Percentiles rank a stretch among this genome's conserved stretches.
Evolutionary conservation across 176 grass and related monocot species (phyloP).

Genomic region (Urochloa ruziziensis): DNA sequence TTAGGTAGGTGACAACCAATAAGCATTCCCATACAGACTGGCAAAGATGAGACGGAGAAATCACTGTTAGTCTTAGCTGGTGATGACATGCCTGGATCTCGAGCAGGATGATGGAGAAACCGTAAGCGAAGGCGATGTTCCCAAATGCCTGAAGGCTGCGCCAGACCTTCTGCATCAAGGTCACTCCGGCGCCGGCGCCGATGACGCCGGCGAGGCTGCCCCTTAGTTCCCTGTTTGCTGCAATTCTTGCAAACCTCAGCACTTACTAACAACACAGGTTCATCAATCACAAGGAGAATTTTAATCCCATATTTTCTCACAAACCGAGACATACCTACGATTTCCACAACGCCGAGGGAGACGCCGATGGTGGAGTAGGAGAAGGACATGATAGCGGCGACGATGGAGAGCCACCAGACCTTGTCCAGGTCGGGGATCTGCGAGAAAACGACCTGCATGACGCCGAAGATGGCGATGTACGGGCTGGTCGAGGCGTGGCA

Average conservation of each 20-base stretch:
- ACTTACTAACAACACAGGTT: neutral
- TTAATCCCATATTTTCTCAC: neutral
- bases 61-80: neutral
- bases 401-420: constrained; percentile 28
- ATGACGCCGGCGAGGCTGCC: constrained; percentile 2
- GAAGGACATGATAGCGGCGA: constrained; percentile 28
- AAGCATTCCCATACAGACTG: too few species aligned
- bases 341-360: neutral
- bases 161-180: constrained; percentile 24
- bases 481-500: constrained; percentile 28
- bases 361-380: constrained; percentile 27
- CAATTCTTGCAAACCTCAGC: neutral
- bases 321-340: neutral
- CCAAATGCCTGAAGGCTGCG: constrained; percentile 12
- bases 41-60: neutral
- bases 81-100: constrained; percentile 22
- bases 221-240: neutral
- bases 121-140: constrained; percentile 31
- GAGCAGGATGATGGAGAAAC: constrained; percentile 28
- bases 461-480: constrained; percentile 32
- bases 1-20: neutral
- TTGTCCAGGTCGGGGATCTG: constrained; percentile 29
- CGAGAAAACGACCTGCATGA: constrained; percentile 27
- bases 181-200: neutral
- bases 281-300: neutral